Base-by-base conservation (phyloP, 2,329 filamentous ascomycete species). In the Colletotrichum graminicola region DNA sequence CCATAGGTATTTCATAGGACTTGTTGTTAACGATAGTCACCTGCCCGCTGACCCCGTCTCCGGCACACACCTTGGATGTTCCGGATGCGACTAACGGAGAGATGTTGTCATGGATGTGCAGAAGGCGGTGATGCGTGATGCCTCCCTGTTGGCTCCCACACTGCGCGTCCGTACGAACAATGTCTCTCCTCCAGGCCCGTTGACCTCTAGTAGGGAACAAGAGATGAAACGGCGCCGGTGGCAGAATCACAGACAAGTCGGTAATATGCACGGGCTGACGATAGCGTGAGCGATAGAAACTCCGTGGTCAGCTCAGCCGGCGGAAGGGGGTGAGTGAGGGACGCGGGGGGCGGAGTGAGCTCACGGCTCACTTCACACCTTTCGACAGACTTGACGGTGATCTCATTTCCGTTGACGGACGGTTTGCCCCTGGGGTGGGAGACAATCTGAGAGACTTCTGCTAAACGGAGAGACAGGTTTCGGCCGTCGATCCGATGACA, bases 401-500 rank as follows among this genome's bases (percentile, higher is more conserved):
- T 43, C 56, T 34, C 51, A 57, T 45, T n/a, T 45, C 43, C 43
- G 7, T 45, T n/a, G 16, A 12, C 18, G 34, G 62, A 47, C 51
- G 39, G 45, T 45, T 45, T 57, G 41, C n/a, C 39, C 51, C 10
- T n/a, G 23, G 56, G 51, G 43, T 5, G 51, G 56, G 51, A 57
- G 59, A 45, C 43, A 49, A 51, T 67, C 63, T 60, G 63, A 71
- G 56, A 71, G 62, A 62, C 55, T 61, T 47, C 55, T 61, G 54
- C 66, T n/a, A 23, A 41, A 51, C 34, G 5, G 63, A 62, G 56
- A 67, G 51, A 62, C 67, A 62, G 52, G 64, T 62, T 62, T 69
- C 52, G 60, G 29, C 49, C 49, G 41, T 49, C 61, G 61, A 71
- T 66, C 65, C 49, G 56, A 72, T 72, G 70, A 72, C 70, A 72